phyloP scores from a whole-genome alignment of 2,329 filamentous ascomycete genomes.

The Alternaria longipes region DNA sequence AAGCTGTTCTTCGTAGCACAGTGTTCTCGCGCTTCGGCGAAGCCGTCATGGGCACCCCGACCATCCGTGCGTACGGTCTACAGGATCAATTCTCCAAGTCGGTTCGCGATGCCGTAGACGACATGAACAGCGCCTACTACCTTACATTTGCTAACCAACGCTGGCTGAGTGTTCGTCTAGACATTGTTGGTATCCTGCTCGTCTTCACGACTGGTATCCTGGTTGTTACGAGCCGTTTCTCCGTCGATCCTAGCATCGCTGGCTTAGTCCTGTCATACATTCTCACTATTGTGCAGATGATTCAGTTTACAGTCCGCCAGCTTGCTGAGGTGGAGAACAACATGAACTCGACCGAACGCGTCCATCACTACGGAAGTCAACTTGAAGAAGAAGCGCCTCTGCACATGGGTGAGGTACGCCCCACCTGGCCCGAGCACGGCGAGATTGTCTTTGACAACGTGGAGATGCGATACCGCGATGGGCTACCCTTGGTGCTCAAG shows the following conservation, averaged over 20 bases:
- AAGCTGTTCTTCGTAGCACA: constrained; percentile 83
- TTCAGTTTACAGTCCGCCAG: constrained; percentile 94
- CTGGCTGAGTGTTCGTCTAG: constrained; percentile 87
- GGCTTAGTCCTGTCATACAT: constrained; percentile 94
- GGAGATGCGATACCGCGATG: constrained; percentile 62
- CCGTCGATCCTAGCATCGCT: constrained; percentile 81
- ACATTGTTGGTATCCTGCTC: constrained; percentile 81
- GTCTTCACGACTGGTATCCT: constrained; percentile 90
- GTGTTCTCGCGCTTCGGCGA: constrained; percentile 94
- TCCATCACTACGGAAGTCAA: constrained; percentile 87
- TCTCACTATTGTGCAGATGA: constrained; percentile 90
- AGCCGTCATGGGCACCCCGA: constrained; percentile 82
- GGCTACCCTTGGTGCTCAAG: constrained; percentile 60
- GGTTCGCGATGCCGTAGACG: constrained; percentile 78
- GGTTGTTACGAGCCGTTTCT: constrained; percentile 90
- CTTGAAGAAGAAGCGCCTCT: constrained; percentile 90
- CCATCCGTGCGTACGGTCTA: constrained; percentile 88
- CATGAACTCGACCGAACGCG: constrained; percentile 94
- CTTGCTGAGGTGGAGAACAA: constrained; percentile 96
- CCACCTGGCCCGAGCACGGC: constrained; percentile 85
- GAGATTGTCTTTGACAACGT: constrained; percentile 66
- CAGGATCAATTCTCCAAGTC: constrained; percentile 76
- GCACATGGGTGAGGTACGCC: constrained; percentile 74
- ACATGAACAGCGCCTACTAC: constrained; percentile 95
- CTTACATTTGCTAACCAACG: constrained; percentile 95